Conservation (phyloP, 2,329 filamentous ascomycete species). For the Ascochyta fabae region DNA sequence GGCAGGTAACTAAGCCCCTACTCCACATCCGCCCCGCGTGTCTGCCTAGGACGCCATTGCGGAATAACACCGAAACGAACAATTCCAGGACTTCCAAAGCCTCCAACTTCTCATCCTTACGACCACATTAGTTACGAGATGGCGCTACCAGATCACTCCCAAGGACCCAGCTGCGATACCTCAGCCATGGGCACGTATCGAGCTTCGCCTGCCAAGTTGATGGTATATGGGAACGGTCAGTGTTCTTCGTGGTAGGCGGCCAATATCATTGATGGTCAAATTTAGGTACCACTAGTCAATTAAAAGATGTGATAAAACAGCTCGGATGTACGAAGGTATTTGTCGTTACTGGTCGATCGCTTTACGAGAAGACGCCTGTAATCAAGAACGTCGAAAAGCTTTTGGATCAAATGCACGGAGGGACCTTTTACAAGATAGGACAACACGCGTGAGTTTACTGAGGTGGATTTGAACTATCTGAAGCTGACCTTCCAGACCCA, state of each 20-base stretch:
- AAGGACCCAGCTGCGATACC: conserved; percentile 36
- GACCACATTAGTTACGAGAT: conserved; percentile 18
- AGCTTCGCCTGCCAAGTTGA: conserved; percentile 47
- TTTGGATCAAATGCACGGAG: conserved; percentile 57
- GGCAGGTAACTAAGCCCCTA: conserved; percentile 1
- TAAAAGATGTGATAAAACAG: conserved; percentile 41
- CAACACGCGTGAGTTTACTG: conserved; percentile 59
- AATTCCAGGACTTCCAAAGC: not conserved
- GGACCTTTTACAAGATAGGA: conserved; percentile 62
- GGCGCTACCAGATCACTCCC: conserved; percentile 43
- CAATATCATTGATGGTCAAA: conserved; percentile 4
- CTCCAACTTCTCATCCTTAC: not conserved
- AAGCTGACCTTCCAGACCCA: conserved; percentile 37
- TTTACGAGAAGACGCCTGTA: conserved; percentile 61
- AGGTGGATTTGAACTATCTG: conserved; percentile 25
- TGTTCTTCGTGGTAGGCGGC: not conserved
- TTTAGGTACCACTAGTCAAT: conserved; percentile 42
- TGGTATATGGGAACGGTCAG: conserved; percentile 47
- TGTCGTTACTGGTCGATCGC: conserved; percentile 61
- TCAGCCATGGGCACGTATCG: conserved; percentile 42
- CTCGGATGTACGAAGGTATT: conserved; percentile 58
- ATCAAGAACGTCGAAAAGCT: conserved; percentile 60
- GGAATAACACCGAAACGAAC: not conserved
- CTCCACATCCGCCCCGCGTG: conserved; percentile 2
- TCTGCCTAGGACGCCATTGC: not conserved